These are phyloP conservation scores for Phytophthora citricola DNA, from an alignment of 352 stramenopile species.

Conservation along the genomic window DNA sequence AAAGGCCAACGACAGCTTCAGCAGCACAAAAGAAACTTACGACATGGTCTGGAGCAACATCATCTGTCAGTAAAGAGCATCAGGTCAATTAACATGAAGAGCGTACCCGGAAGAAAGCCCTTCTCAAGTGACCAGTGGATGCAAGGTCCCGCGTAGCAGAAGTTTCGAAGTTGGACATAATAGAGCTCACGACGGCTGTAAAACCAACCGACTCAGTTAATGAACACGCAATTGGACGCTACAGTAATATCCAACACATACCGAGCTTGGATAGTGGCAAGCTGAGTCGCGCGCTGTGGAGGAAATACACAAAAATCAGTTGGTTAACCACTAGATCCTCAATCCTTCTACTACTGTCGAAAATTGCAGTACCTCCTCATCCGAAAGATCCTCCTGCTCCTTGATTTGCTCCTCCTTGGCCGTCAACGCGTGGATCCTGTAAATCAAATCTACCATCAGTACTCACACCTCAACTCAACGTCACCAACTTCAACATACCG, in stretches of 20 bases:
- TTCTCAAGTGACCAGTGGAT: conserved; percentile 84
- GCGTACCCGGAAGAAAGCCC: conserved; percentile 67
- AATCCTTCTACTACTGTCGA: no score
- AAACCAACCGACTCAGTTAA: conserved; percentile 8
- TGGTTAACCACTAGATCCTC: background rate
- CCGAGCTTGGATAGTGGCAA: conserved; percentile 58
- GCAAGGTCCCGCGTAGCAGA: conserved; percentile 81
- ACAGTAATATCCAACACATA: conserved; percentile 17
- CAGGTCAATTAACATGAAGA: no score
- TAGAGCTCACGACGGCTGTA: conserved; percentile 75
- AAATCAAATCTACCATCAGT: background rate
- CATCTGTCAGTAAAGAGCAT: background rate
- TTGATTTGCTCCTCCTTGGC: conserved; percentile 66
- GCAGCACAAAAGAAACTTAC: conserved; percentile 79
- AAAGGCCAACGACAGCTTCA: conserved; percentile 71
- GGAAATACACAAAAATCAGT: background rate
- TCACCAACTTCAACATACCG: conserved; percentile 45
- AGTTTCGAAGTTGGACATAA: conserved; percentile 82
- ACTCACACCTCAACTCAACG: background rate
- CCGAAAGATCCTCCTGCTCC: conserved; percentile 54
- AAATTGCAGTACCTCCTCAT: conserved; percentile 56
- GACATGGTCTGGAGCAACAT: conserved; percentile 49
- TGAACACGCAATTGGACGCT: background rate
- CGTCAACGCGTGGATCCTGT: conserved; percentile 66
- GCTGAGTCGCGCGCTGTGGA: conserved; percentile 44